Conservation (phyloP, 768 basidiomycete genomes). For the Podaxis sp. region DNA sequence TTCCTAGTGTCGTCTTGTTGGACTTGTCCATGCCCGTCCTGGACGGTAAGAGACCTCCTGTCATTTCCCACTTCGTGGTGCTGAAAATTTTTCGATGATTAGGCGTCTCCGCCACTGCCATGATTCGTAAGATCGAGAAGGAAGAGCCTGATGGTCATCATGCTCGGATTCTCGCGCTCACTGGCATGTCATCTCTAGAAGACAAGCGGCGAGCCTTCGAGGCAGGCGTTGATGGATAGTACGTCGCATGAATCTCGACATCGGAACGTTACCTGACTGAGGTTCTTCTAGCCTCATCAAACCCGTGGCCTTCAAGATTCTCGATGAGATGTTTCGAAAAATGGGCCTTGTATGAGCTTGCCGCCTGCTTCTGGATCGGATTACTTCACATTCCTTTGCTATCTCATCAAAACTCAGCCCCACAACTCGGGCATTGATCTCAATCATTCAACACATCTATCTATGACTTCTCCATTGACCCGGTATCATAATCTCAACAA, state of each 20-base stretch:
- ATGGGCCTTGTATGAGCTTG: conserved; percentile 48
- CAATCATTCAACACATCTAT: background rate
- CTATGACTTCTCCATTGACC: background rate
- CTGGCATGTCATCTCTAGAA: conserved; percentile 91
- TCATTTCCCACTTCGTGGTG: background rate
- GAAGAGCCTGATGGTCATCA: conserved; percentile 29
- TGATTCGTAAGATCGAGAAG: conserved; percentile 77
- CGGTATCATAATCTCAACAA: conserved; percentile 1
- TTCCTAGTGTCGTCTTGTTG: conserved; percentile 72
- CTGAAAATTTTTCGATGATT: background rate
- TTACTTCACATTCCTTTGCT: background rate
- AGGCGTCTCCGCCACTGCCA: conserved; percentile 82
- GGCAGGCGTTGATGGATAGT: conserved; percentile 96
- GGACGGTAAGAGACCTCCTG: conserved; percentile 54
- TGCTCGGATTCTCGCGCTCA: conserved; percentile 79
- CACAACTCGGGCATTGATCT: background rate
- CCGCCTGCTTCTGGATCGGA: background rate
- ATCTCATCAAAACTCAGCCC: background rate
- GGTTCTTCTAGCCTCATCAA: conserved; percentile 72
- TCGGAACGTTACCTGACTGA: conserved; percentile 7
- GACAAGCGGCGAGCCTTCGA: conserved; percentile 91
- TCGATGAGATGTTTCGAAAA: conserved; percentile 81
- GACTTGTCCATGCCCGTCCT: conserved; percentile 95
- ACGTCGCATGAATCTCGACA: conserved; percentile 32
- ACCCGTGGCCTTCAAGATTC: conserved; percentile 90